Conservation (phyloP, 1,284 basidiomycete species). For the Ganoderma meredithae region DNA sequence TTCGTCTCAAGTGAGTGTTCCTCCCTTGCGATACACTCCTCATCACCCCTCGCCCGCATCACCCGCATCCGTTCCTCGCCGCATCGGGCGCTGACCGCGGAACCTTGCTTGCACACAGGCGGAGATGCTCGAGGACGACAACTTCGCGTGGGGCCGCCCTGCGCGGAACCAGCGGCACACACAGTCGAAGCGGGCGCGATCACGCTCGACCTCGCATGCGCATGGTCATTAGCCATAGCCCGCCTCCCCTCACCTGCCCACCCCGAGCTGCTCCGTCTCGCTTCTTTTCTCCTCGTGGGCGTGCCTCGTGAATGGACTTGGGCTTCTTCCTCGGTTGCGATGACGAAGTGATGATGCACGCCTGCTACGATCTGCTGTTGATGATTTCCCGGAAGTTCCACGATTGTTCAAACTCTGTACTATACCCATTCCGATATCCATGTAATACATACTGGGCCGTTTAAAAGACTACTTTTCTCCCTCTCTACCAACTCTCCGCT, state of each 20-base stretch:
- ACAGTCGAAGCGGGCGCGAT: conserved; percentile 4
- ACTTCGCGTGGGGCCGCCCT: conserved; percentile 36
- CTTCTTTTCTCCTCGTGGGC: not conserved
- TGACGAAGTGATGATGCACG: not conserved
- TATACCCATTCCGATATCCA: not conserved
- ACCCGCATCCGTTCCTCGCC: not conserved
- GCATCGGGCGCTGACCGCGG: conserved; percentile 13
- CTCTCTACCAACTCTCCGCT: not conserved
- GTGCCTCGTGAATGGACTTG: not conserved
- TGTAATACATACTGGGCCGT: conserved; percentile 3
- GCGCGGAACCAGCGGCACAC: conserved; percentile 1
- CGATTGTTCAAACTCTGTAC: not conserved
- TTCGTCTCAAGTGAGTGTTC: conserved; percentile 14
- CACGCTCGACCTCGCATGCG: not conserved
- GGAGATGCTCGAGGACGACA: conserved; percentile 39
- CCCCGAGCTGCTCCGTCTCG: not conserved
- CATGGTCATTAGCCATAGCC: not conserved
- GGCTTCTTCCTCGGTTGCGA: not conserved
- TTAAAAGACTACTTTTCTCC: not conserved
- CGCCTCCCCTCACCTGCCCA: not conserved
- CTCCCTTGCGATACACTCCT: not conserved
- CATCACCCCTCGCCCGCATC: not conserved
- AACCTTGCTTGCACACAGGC: conserved; percentile 24
- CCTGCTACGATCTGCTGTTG: not conserved
- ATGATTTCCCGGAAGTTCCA: not conserved